Evolutionary conservation across 805 yeast genomes (phyloP).

Genomic region (Alloascoidea hylecoeti): DNA sequence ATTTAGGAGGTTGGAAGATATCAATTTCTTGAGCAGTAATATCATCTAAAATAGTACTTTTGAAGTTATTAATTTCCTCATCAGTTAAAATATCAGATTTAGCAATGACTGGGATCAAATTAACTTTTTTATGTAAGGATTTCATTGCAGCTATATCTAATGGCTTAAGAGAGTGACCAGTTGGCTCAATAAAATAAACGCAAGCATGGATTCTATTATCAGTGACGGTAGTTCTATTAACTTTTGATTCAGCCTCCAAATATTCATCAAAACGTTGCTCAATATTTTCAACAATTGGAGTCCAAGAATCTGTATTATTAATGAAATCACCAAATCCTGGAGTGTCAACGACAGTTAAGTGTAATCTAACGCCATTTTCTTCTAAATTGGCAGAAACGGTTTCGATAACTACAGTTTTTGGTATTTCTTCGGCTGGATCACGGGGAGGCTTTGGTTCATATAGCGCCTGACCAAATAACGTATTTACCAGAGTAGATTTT

Average conservation of each 20-base stretch:
- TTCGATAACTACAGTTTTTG: constrained; percentile 39
- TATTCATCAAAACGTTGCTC: constrained; percentile 75
- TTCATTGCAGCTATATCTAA: constrained; percentile 84
- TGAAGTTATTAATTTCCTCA: constrained; percentile 68
- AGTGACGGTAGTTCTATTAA: constrained; percentile 52
- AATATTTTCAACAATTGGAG: constrained; percentile 83
- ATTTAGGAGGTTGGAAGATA: constrained; percentile 62
- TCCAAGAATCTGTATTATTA: constrained; percentile 72
- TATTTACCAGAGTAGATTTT: constrained; percentile 82
- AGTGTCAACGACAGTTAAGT: constrained; percentile 72
- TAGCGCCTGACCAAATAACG: constrained; percentile 63
- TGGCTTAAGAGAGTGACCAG: constrained; percentile 85
- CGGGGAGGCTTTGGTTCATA: constrained; percentile 25
- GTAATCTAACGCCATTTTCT: constrained; percentile 85
- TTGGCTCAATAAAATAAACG: constrained; percentile 90
- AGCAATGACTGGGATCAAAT: constrained; percentile 88
- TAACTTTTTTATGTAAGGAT: constrained; percentile 79
- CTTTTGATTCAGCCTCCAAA: constrained; percentile 79
- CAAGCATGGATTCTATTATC: constrained; percentile 91
- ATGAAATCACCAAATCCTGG: constrained; percentile 92
- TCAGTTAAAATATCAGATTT: constrained; percentile 88
- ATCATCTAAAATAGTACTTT: constrained; percentile 66
- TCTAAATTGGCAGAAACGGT: constrained; percentile 61
- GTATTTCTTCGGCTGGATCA: constrained; percentile 28
- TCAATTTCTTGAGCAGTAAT: constrained; percentile 60